Evolutionary conservation across 2,329 filamentous ascomycete genomes (phyloP).

Genomic region (Sporothrix phasma): DNA sequence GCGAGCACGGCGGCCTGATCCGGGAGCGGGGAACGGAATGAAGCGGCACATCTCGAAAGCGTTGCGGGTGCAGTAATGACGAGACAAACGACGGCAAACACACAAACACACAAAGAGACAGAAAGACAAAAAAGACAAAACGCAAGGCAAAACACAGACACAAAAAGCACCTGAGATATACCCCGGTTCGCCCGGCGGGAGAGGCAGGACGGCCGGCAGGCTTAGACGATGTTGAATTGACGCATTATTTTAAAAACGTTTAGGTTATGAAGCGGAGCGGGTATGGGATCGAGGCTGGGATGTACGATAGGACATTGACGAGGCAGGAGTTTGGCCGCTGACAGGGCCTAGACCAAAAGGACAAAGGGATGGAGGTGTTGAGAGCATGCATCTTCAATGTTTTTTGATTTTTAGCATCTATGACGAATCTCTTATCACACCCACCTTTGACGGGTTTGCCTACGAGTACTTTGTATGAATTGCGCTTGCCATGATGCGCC

Average conservation of each 20-base stretch:
- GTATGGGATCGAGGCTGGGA: background rate
- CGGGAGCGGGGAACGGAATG: conserved; percentile 7
- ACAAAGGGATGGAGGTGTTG: background rate
- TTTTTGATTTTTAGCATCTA: background rate
- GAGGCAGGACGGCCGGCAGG: background rate
- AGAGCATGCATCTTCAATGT: background rate
- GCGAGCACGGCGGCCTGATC: conserved; percentile 5
- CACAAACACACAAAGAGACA: no score
- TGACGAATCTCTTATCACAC: conserved; percentile 3
- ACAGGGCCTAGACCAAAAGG: background rate
- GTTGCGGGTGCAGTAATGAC: background rate
- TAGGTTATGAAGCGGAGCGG: no score
- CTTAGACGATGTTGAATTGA: background rate
- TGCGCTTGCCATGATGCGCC: no score
- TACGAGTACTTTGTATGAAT: no score
- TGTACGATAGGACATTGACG: conserved; percentile 1
- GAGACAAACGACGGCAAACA: background rate
- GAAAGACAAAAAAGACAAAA: no score
- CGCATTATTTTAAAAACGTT: background rate
- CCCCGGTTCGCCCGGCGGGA: background rate
- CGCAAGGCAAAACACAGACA: no score
- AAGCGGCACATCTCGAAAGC: background rate
- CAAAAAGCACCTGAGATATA: conserved; percentile 1
- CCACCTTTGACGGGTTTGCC: no score
- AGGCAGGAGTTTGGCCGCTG: background rate